Percentiles rank a stretch among this genome's conserved stretches.
phyloP scores from a whole-genome alignment of 2,329 filamentous ascomycete species.

The Neofusicoccum cordaticola region DNA sequence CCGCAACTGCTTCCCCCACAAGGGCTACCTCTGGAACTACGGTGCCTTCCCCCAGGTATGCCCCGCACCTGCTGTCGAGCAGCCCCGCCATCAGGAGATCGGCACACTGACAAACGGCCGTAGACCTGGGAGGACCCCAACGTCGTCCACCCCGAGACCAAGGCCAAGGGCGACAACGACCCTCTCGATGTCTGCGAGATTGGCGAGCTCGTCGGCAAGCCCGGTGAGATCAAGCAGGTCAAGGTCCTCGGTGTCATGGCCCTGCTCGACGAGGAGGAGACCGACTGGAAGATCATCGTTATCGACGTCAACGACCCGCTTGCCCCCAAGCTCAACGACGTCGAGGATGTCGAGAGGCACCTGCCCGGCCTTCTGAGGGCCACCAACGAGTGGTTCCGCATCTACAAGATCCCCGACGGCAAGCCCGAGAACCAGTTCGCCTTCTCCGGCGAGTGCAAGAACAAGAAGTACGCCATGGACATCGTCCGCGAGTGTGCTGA shows the following conservation, averaged over 20 bases:
- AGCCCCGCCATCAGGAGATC: constrained; percentile 20
- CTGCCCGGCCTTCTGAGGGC: constrained; percentile 93
- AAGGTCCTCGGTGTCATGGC: constrained; percentile 99
- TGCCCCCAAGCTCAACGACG: constrained; percentile 93
- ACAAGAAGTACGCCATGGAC: constrained; percentile 97
- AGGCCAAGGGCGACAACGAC: constrained; percentile 99
- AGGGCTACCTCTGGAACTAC: constrained; percentile 99
- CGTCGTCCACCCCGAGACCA: constrained; percentile 93
- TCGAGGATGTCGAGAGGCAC: constrained; percentile 98
- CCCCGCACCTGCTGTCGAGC: constrained; percentile 22
- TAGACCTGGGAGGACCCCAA: constrained; percentile 99
- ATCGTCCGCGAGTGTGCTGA: constrained; percentile 94
- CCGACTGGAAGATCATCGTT: constrained; percentile 99
- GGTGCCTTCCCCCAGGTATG: constrained; percentile 95
- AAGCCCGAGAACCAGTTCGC: constrained; percentile 99
- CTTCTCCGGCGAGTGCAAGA: constrained; percentile 99
- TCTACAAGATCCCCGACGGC: constrained; percentile 99
- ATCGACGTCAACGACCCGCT: constrained; percentile 98
- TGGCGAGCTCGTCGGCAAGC: constrained; percentile 93
- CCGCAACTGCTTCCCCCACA: constrained; percentile 99
- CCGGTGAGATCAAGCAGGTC: constrained; percentile 98
- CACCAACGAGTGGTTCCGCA: constrained; percentile 99
- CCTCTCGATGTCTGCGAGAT: constrained; percentile 99
- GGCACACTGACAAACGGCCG: constrained; percentile 22
- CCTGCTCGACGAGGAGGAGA: constrained; percentile 98